These are phyloP conservation scores for Xerocomellus amylosporus DNA, from an alignment of 768 basidiomycete species.

Conservation along the genomic window DNA sequence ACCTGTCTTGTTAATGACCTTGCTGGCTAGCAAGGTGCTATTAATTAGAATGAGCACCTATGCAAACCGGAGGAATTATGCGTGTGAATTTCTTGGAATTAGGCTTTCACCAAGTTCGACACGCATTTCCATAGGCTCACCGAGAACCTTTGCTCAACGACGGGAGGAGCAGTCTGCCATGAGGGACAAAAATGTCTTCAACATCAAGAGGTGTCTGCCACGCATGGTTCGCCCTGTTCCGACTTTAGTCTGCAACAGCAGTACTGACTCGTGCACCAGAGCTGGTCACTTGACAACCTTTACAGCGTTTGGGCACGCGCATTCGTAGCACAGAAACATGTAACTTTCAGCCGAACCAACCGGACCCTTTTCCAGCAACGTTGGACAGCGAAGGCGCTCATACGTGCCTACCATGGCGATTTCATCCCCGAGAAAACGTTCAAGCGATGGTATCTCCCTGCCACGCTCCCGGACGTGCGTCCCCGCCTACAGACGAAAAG, in stretches of 20 bases:
- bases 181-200: slow-evolving; percentile 49
- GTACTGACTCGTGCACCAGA: slow-evolving; percentile 44
- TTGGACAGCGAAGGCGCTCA: slow-evolving; percentile 81
- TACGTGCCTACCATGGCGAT: slow-evolving; percentile 95
- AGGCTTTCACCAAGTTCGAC: not conserved
- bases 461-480: slow-evolving; percentile 80
- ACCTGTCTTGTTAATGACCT: too few relatives aligned
- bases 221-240: slow-evolving; percentile 59
- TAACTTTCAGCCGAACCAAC: slow-evolving; percentile 55
- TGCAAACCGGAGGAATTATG: too few relatives aligned
- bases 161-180: slow-evolving; percentile 28
- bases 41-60: not conserved
- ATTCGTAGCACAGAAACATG: slow-evolving; percentile 39
- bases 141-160: not conserved
- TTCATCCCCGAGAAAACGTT: slow-evolving; percentile 89
- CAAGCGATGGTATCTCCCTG: slow-evolving; percentile 92
- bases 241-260: not conserved
- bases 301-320: slow-evolving; percentile 88
- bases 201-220: slow-evolving; percentile 57
- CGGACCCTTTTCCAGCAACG: slow-evolving; percentile 86
- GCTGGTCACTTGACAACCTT: slow-evolving; percentile 85
- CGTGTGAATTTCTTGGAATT: slow-evolving; percentile 18
- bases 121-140: not conserved
- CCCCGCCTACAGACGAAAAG: slow-evolving; percentile 41
- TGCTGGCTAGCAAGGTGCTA: too few relatives aligned